phyloP scores from a whole-genome alignment of 495 filamentous ascomycete species.

The Lentithecium fluviatile region DNA sequence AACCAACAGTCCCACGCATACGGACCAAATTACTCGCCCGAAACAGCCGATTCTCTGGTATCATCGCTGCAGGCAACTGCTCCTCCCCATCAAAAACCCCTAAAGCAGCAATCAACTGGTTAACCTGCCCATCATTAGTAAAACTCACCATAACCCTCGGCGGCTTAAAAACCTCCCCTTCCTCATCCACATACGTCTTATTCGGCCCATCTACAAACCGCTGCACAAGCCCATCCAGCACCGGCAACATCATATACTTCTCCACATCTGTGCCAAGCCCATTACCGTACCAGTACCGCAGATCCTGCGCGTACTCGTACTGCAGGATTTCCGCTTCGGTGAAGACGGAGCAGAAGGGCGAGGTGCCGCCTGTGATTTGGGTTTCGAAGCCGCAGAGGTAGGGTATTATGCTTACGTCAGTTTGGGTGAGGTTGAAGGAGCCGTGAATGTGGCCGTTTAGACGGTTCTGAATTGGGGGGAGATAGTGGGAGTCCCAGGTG shows the following conservation, averaged over 20 bases:
- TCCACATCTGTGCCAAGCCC: constrained; percentile 52
- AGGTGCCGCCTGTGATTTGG: constrained; percentile 55
- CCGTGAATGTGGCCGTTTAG: constrained; percentile 52
- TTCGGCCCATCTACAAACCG: constrained; percentile 50
- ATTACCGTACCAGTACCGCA: constrained; percentile 59
- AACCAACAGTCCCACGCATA: constrained; percentile 42
- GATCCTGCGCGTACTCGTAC: constrained; percentile 60
- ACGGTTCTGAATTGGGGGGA: constrained; percentile 51
- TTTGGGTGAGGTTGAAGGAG: constrained; percentile 50
- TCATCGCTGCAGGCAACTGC: constrained; percentile 45
- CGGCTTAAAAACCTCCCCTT: constrained; percentile 41
- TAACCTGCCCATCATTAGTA: constrained; percentile 61
- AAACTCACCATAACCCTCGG: constrained; percentile 54
- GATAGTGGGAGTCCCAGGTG: constrained; percentile 49
- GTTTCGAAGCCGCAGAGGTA: constrained; percentile 62
- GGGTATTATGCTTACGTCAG: constrained; percentile 55
- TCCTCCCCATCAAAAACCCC: constrained; percentile 55
- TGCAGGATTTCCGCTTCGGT: constrained; percentile 52
- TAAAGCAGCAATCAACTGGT: constrained; percentile 43
- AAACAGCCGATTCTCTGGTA: constrained; percentile 45
- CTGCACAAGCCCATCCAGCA: constrained; percentile 50
- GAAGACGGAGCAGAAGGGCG: constrained; percentile 56
- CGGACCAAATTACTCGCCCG: constrained; percentile 51
- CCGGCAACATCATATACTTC: constrained; percentile 48
- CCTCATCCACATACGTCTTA: constrained; percentile 44